Evolutionary conservation across 371 early-diverging fungal species (phyloP), one percentile per base, ranked within the genome.

Genomic region (Thermomucor indicae-seudaticae): DNA sequence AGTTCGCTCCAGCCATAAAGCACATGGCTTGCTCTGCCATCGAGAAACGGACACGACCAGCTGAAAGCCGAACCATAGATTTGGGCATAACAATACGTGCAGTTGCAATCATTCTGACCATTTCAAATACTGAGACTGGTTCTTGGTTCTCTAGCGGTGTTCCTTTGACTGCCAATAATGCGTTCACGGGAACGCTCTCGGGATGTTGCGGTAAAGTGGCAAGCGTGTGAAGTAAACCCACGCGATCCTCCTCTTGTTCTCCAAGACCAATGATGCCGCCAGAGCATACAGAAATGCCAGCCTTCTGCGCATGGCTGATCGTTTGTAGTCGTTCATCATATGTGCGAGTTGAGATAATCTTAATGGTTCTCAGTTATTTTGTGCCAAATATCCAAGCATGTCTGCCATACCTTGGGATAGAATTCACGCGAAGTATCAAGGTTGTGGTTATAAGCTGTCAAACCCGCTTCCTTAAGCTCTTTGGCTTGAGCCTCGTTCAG

Each of bases 401-500:
- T 32, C 32, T 8, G 14, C 7, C 14, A 32, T 61, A 76, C 78
- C 68, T 86, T 90, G 56, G 90, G 86, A 56, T 91, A 91, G 64
- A 76, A 85, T 65, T 89, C 92, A 53, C 89, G 81, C 10, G 86
- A 85, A 16, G 92, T 91, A 66, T 91, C 92, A 55, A 91, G 72
- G 60, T 92, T 92, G 68, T 92, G 92, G 74, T 92, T 92, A 72
- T 92, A 92, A 16, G 92, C 92, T n/a, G 90, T 89, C 63, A 92
- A 65, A 29, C 92, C 92, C 32, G 92, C 90, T 23, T 88, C 84
- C 67, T 90, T 90, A 45, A 92, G 77, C 55, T 79, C 75, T 53
- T 80, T 78, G 22, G 90, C 90, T 66, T 90, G 90, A 12, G 71
- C 79, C 34, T 80, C 81, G 61, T 83, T 78, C 70, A 92, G 73